Evolutionary conservation across 2,329 filamentous ascomycete genomes (phyloP), one percentile per base, ranked within the genome.

Genomic region (Neurospora sp.): DNA sequence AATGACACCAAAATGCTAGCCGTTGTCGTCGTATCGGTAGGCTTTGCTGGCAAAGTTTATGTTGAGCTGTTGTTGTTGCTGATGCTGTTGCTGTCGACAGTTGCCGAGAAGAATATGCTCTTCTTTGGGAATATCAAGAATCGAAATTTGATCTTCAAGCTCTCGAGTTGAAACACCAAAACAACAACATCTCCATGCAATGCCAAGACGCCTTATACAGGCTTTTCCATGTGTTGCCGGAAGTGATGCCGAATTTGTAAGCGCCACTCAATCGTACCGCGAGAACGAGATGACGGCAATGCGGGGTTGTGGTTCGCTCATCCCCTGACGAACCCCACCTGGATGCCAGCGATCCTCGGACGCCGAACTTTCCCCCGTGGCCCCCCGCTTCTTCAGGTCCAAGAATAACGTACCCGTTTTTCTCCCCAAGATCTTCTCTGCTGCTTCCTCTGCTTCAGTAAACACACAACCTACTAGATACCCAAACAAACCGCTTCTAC

Each of bases 261-360:
- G 57, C 57, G 57, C 67, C 65, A 62, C 52, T 62, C 52, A 36
- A 62, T 62, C 52, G 2, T 17, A 17, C 15, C n/a, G 17, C 10
- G 23, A 38, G 39, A 41, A 38, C 36, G 33, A 36, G 28, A 73
- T 75, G 74, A 74, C 74, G 70, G 73, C 71, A 72, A 40, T 74
- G 74, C 73, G 74, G 74, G 74, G 74, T 74, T 68, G 41, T 52
- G 46, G 17, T 46, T 33, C 43, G 52, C 68, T 73, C 71, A 71
- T 74, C 71, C 71, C 70, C 67, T 46, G 38, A 46, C 15, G 17
- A 62, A 73, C 74, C 73, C 72, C 72, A 74, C 72, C 68, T 69
- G 52, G 66, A 52, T 65, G 52, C 72, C 69, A 70, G 62, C 68
- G 66, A 70, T 70, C 71, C 73, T 74, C 74, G 74, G 74, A 68